Conservation (phyloP, 2,329 filamentous ascomycete species). For the Paramyrothecium sp. region DNA sequence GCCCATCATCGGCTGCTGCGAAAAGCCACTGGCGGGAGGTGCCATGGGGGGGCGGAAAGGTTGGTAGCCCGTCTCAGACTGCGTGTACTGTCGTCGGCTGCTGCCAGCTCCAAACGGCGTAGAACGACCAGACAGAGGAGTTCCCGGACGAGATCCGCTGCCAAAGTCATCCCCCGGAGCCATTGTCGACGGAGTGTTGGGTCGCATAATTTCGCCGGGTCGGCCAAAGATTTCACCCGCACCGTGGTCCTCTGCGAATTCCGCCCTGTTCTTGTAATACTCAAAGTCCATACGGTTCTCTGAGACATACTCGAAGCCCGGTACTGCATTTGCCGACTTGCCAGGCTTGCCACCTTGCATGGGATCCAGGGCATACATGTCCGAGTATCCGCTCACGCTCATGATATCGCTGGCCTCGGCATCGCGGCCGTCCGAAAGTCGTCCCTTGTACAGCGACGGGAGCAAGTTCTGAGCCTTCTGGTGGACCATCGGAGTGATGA, state of each 20-base stretch:
- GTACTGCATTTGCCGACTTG: conserved; percentile 43
- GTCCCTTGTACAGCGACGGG: conserved; percentile 80
- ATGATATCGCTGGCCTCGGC: conserved; percentile 53
- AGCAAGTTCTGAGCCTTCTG: conserved; percentile 85
- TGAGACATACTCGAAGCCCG: conserved; percentile 86
- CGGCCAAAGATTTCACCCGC: conserved; percentile 68
- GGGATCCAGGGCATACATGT: conserved; percentile 75
- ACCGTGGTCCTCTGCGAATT: conserved; percentile 86
- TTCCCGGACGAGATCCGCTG: conserved; percentile 45
- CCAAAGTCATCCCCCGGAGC: conserved; percentile 37
- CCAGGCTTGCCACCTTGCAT: conserved; percentile 62
- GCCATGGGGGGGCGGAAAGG: conserved; percentile 18
- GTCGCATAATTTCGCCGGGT: conserved; percentile 56
- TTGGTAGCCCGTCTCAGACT: conserved; percentile 26
- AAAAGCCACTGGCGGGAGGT: conserved; percentile 14
- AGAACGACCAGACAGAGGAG: conserved; percentile 35
- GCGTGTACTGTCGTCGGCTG: conserved; percentile 21
- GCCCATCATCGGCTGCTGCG: conserved; percentile 17
- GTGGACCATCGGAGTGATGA: conserved; percentile 95
- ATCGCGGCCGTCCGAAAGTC: conserved; percentile 66
- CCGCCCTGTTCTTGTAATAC: conserved; percentile 85
- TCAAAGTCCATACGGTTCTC: conserved; percentile 86
- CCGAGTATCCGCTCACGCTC: conserved; percentile 73
- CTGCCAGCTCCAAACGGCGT: conserved; percentile 31
- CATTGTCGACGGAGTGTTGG: conserved; percentile 59